Base-by-base conservation (phyloP, 2,329 filamentous ascomycete species). In the Ceratocystis alfenasii region DNA sequence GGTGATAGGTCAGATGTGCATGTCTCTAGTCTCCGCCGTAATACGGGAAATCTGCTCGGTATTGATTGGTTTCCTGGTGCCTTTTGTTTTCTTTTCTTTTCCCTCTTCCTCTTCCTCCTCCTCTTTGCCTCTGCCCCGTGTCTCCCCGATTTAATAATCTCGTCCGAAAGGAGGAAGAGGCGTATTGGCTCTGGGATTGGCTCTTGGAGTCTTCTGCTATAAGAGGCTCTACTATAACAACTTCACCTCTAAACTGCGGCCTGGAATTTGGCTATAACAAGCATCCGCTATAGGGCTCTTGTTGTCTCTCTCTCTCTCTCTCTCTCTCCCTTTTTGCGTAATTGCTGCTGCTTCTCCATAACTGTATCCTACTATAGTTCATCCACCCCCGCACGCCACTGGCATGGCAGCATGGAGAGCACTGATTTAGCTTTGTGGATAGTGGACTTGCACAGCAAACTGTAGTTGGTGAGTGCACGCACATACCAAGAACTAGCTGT, bases 361-460 rank as follows among this genome's bases (percentile, higher is more conserved):
- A 59, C 25, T 59, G 12, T 36, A 33, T 17, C n/a, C 55, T 36
- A 30, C 25, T 59, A 59, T 59, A 59, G 55, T 59, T 59, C 55
- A 59, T 59, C 55, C 55, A 20, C 25, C 55, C 55, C 55, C 55
- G 25, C 28, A 59, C 33, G 55, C 15, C 55, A 59, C 28, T 33
- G 25, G 55, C 28, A 33, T 59, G 55, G 55, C 36, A 12, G 17
- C 12, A 36, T 10, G 28, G 55, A 28, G 5, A 28, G 15, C 55
- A 20, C 55, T n/a, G 7, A 28, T 15, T 22, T 53, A 25, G 48
- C 20, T 53, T 25, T 53, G n/a, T 36, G 17, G 46, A 59, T 36
- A 59, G n/a, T 25, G 53, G 10, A 28, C 46, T n/a, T n/a, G 20
- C 46, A 7, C 46, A 20, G 5, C 30, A 7, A 0, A 7, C 30